Conservation (phyloP, 768 basidiomycete species). For the Cubamyces sp. region DNA sequence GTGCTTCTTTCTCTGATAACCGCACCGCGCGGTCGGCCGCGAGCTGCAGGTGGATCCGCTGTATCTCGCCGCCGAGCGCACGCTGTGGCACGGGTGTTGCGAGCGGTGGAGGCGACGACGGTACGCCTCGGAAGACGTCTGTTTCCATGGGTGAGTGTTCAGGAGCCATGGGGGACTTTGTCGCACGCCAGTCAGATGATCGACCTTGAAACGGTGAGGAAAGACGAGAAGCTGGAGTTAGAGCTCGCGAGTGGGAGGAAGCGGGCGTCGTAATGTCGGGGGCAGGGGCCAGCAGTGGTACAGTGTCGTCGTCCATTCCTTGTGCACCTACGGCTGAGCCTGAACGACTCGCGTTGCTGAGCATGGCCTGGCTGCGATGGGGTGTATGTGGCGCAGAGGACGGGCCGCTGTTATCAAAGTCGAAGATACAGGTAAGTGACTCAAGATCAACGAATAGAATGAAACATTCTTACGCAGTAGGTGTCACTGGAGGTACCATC, state of each 20-base stretch:
- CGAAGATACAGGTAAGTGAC: not conserved
- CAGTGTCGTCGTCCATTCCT: not conserved
- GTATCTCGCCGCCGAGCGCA: conserved; percentile 56
- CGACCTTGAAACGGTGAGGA: conserved; percentile 40
- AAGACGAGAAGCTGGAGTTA: conserved; percentile 30
- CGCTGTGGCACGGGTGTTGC: conserved; percentile 33
- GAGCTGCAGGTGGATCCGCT: conserved; percentile 58
- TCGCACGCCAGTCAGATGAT: conserved; percentile 23
- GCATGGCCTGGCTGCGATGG: not conserved
- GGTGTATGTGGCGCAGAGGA: conserved; percentile 20
- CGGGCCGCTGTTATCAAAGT: conserved; percentile 1
- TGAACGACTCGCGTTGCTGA: not conserved
- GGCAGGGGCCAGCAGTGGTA: conserved; percentile 17
- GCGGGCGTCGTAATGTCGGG: conserved; percentile 23
- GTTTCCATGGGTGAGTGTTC: conserved; percentile 8
- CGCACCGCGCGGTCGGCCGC: conserved; percentile 53
- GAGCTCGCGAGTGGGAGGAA: conserved; percentile 25
- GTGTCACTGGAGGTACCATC: conserved; percentile 13
- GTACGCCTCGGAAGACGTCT: conserved; percentile 16
- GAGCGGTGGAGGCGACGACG: conserved; percentile 33
- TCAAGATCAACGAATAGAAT: not conserved
- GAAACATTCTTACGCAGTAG: conserved; percentile 12
- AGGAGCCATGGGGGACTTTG: conserved; percentile 25
- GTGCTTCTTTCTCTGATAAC: conserved; percentile 58
- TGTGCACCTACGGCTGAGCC: not conserved